Evolutionary conservation across 1,284 basidiomycete genomes (phyloP), one percentile per base, ranked within the genome.

Genomic region (Puccinia polysora): DNA sequence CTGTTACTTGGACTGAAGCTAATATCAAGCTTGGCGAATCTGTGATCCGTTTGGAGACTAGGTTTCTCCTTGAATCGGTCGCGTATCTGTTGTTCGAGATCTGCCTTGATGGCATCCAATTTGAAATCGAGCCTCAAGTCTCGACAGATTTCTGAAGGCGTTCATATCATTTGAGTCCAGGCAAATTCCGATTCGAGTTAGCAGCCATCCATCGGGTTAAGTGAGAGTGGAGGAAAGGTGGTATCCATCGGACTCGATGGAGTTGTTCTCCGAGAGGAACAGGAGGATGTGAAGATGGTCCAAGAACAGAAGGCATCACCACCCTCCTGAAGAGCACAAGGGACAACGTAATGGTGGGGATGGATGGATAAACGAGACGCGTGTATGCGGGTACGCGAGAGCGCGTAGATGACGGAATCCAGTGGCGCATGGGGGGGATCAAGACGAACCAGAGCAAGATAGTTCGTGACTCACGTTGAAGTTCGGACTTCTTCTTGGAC

Each of bases 401-500:
- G 38, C 58, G 58, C 58, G 10, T n/a, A 25, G 36, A 40, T 18
- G 3, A 25, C 6, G 2, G 52, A 52, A 18, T 7, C 18, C n/a
- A 6, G 25, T 30, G 25, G 15, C 52, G n/a, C 28, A 12, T 58
- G 34, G 20, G 23, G 5, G 20, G 20, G 32, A 49, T 25, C 6
- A 15, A 18, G 14, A 25, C 5, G 62, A 18, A 47, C n/a, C 5
- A 18, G 6, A 58, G 20, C 2, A 25, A 28, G 28, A 25, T 49
- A 15, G 2, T 23, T 23, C 28, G 18, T 20, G 18, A 68, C 65
- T 47, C 36, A 68, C 65, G 53, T 45, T 68, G 65, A 45, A 68
- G 53, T 56, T 68, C 65, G 45, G 34, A 43, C 43, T 68, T 68
- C 50, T 58, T 68, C 53, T 68, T 68, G n/a, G 53, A 47, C 47